phyloP scores from a whole-genome alignment of 192 early-diverging fungal genomes.

The Entophlyctis luteolus region DNA sequence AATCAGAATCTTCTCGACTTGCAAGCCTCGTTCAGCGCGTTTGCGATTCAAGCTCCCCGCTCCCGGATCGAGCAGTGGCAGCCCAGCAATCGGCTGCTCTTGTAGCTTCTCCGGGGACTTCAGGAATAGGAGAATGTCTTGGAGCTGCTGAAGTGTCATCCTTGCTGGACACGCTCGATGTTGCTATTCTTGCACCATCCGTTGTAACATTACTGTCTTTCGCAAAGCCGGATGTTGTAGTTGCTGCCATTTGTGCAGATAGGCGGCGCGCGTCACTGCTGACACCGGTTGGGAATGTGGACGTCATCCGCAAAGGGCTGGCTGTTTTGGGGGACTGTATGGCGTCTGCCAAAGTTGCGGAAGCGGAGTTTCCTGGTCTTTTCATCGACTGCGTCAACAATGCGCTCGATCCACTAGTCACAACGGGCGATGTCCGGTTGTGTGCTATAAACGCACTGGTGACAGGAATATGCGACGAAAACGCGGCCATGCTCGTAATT shows the following conservation, averaged over 20 bases:
- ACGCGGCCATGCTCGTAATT: not conserved
- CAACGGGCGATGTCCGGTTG: slow-evolving; percentile 7
- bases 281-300: not conserved
- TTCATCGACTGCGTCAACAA: slow-evolving; percentile 1
- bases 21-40: not conserved
- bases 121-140: not conserved
- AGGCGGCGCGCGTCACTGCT: not conserved
- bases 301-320: not conserved
- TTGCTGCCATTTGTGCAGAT: not conserved
- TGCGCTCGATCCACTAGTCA: not conserved
- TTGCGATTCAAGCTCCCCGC: not conserved
- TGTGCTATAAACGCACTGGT: slow-evolving; percentile 17
- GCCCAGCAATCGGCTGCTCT: not conserved
- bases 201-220: not conserved
- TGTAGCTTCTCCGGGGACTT: not conserved
- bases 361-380: not conserved
- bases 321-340: not conserved
- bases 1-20: not conserved
- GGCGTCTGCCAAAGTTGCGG: not conserved
- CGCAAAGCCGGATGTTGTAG: not conserved
- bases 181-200: not conserved
- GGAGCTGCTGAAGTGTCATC: not conserved
- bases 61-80: not conserved
- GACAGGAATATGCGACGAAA: not conserved
- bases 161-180: not conserved